These are phyloP conservation scores for Pseudogymnoascus sp. DNA, from an alignment of 2,329 filamentous ascomycete genomes.

Conservation along the genomic window DNA sequence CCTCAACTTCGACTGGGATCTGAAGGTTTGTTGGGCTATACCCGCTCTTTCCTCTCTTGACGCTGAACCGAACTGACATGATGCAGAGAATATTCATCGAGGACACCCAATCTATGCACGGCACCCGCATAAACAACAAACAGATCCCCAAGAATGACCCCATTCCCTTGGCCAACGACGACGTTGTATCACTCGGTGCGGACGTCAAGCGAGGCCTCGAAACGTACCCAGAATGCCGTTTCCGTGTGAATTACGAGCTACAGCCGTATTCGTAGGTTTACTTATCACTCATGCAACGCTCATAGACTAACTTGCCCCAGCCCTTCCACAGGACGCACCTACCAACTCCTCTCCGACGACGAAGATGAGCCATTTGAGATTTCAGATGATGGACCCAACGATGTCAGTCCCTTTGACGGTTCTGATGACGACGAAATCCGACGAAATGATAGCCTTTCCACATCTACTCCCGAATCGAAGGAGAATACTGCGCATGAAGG, in stretches of 20 bases:
- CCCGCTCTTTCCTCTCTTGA: neutral
- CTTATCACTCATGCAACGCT: neutral
- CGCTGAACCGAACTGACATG: constrained; percentile 23
- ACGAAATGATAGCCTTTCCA: neutral
- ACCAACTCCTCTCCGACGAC: neutral
- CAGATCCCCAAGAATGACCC: constrained; percentile 31
- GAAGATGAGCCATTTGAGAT: neutral
- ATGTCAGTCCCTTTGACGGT: neutral
- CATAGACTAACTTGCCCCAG: neutral
- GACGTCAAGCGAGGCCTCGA: constrained; percentile 42
- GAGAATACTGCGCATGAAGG: too few relatives aligned
- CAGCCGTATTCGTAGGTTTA: constrained; percentile 23
- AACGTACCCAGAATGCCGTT: constrained; percentile 29
- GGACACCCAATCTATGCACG: constrained; percentile 55
- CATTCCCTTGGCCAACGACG: constrained; percentile 29
- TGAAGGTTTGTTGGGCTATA: constrained; percentile 35
- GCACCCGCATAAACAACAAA: constrained; percentile 47
- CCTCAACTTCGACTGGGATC: constrained; percentile 37
- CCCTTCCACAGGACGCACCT: constrained; percentile 1
- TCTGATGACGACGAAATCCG: neutral
- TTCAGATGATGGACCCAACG: neutral
- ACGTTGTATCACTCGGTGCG: constrained; percentile 40
- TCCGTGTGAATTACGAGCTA: constrained; percentile 22
- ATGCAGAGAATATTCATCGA: constrained; percentile 38
- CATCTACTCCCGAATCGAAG: neutral